Evolutionary conservation across 106 monocot species (phyloP), one percentile per base, ranked within the genome.

Genomic region (Platanthera guangdongensis): DNA sequence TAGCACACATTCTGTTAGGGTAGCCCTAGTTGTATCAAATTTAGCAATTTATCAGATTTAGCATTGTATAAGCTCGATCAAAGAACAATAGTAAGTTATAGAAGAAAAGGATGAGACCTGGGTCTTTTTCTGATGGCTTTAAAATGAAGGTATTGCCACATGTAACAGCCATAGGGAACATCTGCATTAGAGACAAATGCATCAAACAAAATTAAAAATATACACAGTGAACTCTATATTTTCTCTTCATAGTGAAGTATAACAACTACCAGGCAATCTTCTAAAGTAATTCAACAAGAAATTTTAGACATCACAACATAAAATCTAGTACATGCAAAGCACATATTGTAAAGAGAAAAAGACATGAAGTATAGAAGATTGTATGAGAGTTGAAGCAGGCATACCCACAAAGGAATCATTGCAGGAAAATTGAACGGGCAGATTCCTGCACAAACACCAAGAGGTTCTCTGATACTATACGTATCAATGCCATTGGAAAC

Each of bases 81-180:
- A 10, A 10, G 32, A 9, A 65, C 65, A 32, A 32, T 9, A 65
- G 10, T 32, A 32, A 13, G 28, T 11, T 16, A 21, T 72, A 71
- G 48, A 77, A 39, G 68, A 74, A 80, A 70, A 57, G 65, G 28
- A 7, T 65, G 16, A 28, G 47, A 93, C 96, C 94, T 86, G 97
- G 97, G 85, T 99, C 97, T 84, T 99, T 99, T 82, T 99, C 97
- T 68, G 97, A 99, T 75, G 97, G 97, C 86, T 99, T 99, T 54
- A 99, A 78, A 78, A 99, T 79, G 76, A 86, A 99, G 69, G 97
- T 99, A 76, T 99, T 99, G 53, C 97, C 94, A 75, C 89, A 99
- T 71, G 97, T 99, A 52, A 99, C 91, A 11, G 91, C 94, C 79
- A 99, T 65, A 49, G 97, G 97, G 74, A 99, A 99, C 97, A 99